Evolutionary conservation across 1,284 basidiomycete species (phyloP).

Genomic region (Pisolithus thermaeus): DNA sequence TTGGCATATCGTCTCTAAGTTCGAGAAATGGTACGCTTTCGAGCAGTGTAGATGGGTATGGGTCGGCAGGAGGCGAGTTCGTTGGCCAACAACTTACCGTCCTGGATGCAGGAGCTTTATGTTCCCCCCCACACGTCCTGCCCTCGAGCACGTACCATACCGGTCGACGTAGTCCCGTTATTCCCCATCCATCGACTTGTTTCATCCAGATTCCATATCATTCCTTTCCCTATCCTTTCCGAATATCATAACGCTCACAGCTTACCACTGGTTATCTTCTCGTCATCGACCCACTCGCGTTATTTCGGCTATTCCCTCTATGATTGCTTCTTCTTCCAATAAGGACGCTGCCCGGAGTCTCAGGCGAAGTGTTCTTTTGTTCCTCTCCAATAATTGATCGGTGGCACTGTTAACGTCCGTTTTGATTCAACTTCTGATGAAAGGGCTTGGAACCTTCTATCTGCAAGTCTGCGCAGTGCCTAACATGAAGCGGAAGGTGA

Average conservation of each 20-base stretch:
- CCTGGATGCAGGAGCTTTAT: slow-evolving; percentile 16
- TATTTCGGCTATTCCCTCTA: slow-evolving; percentile 8
- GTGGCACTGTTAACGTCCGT: not conserved
- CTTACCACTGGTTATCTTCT: slow-evolving; percentile 2
- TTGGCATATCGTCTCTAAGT: not conserved
- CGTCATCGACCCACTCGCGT: slow-evolving; percentile 10
- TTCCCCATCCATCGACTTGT: slow-evolving; percentile 1
- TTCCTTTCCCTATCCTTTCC: slow-evolving; percentile 11
- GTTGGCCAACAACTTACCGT: slow-evolving; percentile 1
- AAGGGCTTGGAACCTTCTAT: not conserved
- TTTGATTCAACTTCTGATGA: not conserved
- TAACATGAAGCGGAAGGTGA: not conserved
- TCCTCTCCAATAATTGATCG: not conserved
- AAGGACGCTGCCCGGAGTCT: not conserved
- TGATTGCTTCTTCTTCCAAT: not conserved
- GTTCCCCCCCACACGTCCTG: slow-evolving; percentile 15
- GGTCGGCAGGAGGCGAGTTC: slow-evolving; percentile 1
- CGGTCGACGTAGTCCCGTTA: slow-evolving; percentile 14
- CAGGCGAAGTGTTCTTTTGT: not conserved
- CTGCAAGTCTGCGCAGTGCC: not conserved
- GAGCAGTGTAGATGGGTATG: not conserved
- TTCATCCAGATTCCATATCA: not conserved
- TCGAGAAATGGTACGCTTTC: not conserved
- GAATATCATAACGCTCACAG: slow-evolving; percentile 5
- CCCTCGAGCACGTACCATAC: slow-evolving; percentile 18